Evolutionary conservation across 2,329 filamentous ascomycete species (phyloP).

Genomic region (Monosporascus cannonballus): DNA sequence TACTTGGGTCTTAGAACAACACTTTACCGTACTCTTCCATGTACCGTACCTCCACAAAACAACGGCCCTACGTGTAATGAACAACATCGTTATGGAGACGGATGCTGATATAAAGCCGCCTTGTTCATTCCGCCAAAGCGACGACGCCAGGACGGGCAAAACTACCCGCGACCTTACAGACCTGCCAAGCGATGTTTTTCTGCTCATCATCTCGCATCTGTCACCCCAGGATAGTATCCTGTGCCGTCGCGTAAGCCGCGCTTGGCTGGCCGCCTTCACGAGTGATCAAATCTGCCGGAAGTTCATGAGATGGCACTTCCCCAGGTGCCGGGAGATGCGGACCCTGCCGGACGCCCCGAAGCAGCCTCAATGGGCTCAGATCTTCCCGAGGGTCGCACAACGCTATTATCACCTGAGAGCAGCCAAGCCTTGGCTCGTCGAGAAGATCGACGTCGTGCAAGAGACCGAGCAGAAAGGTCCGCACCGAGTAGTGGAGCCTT

Average conservation of each 20-base stretch:
- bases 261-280: constrained; percentile 44
- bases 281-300: constrained; percentile 38
- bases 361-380: constrained; percentile 30
- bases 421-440: constrained; percentile 39
- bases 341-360: constrained; percentile 3
- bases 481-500: constrained; percentile 33
- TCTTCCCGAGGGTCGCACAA: constrained; percentile 44
- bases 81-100: too few relatives aligned
- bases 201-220: constrained; percentile 44
- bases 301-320: constrained; percentile 46
- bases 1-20: too few relatives aligned
- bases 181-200: constrained; percentile 54
- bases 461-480: constrained; percentile 15
- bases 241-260: constrained; percentile 45
- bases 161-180: constrained; percentile 31
- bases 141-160: neutral
- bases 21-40: too few relatives aligned
- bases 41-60: too few relatives aligned
- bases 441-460: constrained; percentile 37
- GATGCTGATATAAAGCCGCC: too few relatives aligned
- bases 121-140: too few relatives aligned
- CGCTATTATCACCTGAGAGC: constrained; percentile 48
- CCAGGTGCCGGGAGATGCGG: constrained; percentile 47
- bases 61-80: too few relatives aligned
- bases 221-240: constrained; percentile 42